Conservation (phyloP, 805 yeast genomes). For the Candida stauntonica region DNA sequence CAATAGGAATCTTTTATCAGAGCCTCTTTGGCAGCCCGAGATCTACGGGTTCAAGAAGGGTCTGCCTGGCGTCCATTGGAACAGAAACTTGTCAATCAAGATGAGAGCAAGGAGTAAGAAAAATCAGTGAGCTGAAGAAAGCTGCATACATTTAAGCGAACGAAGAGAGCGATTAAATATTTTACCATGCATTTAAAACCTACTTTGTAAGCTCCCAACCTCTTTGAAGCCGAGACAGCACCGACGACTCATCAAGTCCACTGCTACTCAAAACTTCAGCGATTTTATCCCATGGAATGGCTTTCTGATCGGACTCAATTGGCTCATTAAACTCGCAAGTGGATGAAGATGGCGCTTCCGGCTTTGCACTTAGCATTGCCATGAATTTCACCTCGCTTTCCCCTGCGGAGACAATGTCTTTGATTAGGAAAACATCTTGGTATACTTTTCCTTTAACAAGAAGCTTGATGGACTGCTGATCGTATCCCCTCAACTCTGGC, state of each 20-base stretch:
- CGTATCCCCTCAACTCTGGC: conserved; percentile 31
- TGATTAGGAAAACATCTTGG: conserved; percentile 43
- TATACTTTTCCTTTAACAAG: conserved; percentile 60
- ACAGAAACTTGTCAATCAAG: conserved; percentile 50
- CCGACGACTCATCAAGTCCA: conserved; percentile 29
- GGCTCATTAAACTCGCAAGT: too few relatives aligned
- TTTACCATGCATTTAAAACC: too few relatives aligned
- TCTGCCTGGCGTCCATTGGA: conserved; percentile 57
- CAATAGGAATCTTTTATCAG: conserved; percentile 26
- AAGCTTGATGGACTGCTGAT: conserved; percentile 41
- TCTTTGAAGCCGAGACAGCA: conserved; percentile 32
- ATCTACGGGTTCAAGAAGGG: conserved; percentile 38
- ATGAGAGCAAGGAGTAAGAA: conserved; percentile 40
- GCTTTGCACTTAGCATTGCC: conserved; percentile 32
- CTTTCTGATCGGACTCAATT: conserved; percentile 2
- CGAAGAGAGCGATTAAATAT: too few relatives aligned
- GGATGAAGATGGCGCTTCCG: conserved; percentile 3
- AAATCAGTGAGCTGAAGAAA: neutral
- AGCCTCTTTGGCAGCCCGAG: conserved; percentile 34
- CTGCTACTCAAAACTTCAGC: conserved; percentile 32
- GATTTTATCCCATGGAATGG: conserved; percentile 45
- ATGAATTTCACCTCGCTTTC: conserved; percentile 33
- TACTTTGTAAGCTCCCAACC: conserved; percentile 37
- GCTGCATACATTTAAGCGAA: too few relatives aligned
- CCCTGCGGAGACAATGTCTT: conserved; percentile 25